Conservation (phyloP, 495 filamentous ascomycete genomes). For the Neurospora africana region DNA sequence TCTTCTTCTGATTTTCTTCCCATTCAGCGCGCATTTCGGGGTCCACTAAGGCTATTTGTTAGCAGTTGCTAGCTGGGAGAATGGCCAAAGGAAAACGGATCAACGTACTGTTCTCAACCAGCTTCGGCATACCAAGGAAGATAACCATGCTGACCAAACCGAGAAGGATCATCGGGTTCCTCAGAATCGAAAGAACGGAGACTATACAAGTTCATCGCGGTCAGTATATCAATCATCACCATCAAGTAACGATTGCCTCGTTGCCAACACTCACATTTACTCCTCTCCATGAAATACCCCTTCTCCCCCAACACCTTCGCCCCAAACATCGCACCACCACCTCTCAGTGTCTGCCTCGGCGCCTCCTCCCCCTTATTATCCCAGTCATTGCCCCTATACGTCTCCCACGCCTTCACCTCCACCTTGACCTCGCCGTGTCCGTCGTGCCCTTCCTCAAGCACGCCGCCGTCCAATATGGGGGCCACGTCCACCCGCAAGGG, state of each 20-base stretch:
- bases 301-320: constrained; percentile 50
- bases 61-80: not conserved
- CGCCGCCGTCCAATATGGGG: constrained; percentile 2
- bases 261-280: constrained; percentile 48
- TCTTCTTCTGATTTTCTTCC: constrained; percentile 74
- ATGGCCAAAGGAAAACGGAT: not conserved
- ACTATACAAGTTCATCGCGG: constrained; percentile 17
- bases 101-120: constrained; percentile 87
- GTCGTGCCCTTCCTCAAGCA: constrained; percentile 29
- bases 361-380: constrained; percentile 63
- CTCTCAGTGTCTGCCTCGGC: constrained; percentile 17
- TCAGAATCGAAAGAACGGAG: constrained; percentile 58
- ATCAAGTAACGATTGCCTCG: not conserved
- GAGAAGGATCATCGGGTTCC: constrained; percentile 92
- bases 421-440: constrained; percentile 33
- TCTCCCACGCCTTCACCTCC: constrained; percentile 62
- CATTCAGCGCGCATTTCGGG: constrained; percentile 87
- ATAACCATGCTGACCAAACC: constrained; percentile 67
- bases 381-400: constrained; percentile 82
- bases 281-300: constrained; percentile 62
- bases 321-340: constrained; percentile 38
- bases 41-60: constrained; percentile 59
- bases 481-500: constrained; percentile 66
- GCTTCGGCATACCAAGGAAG: constrained; percentile 82
- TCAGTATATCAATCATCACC: not conserved